These are phyloP conservation scores for Cymbopogon citratus DNA, from an alignment of 176 grass and related monocot genomes.

Conservation along the genomic window DNA sequence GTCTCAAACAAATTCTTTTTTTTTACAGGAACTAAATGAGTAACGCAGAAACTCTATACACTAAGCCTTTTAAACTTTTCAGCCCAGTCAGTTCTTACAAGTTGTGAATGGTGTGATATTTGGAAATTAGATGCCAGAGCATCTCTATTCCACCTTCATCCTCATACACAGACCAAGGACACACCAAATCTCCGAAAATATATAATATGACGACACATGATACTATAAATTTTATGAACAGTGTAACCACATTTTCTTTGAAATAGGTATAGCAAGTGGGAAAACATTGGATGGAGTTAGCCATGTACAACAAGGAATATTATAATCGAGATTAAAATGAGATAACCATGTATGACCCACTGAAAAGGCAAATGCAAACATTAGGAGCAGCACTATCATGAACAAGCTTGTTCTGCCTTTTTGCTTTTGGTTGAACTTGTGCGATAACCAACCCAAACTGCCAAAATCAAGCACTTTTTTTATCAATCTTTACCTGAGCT, in stretches of 20 bases:
- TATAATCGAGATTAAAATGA: conserved; percentile 5
- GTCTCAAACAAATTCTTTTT: not conserved
- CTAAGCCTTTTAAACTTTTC: not conserved
- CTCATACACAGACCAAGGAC: not conserved
- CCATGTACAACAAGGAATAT: not conserved
- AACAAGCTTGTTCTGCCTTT: not conserved
- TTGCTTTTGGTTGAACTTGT: not conserved
- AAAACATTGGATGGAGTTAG: not conserved
- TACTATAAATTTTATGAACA: not conserved
- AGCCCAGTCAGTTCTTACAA: not conserved
- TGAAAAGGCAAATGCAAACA: not conserved
- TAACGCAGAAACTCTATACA: not conserved
- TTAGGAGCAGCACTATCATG: not conserved
- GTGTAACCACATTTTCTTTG: not conserved
- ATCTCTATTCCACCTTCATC: not conserved
- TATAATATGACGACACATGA: not conserved
- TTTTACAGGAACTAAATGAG: not conserved
- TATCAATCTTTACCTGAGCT: not conserved
- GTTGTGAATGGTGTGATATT: not conserved
- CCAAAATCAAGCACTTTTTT: not conserved
- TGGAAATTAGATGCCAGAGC: not conserved
- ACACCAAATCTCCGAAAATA: not conserved
- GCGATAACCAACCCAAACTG: not conserved
- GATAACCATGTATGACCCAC: not conserved
- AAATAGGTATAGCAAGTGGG: not conserved